phyloP scores from a whole-genome alignment of 2,329 filamentous ascomycete genomes.

The Periconia sp. region DNA sequence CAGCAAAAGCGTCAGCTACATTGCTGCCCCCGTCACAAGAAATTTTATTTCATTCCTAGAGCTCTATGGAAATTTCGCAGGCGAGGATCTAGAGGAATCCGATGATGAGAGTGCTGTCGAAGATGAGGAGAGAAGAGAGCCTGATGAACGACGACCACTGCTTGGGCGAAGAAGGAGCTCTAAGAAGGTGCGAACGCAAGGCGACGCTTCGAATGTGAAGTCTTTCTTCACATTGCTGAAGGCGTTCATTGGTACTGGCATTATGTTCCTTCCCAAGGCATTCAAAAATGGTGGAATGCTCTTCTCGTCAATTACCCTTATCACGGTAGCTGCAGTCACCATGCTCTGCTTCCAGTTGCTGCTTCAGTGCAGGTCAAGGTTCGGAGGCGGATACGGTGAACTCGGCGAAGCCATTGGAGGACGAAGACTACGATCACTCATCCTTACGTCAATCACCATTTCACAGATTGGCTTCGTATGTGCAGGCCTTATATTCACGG shows the following conservation, averaged over 20 bases:
- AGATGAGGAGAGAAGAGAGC: slow-evolving; percentile 58
- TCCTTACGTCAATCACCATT: slow-evolving; percentile 72
- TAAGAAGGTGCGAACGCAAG: slow-evolving; percentile 53
- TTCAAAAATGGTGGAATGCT: slow-evolving; percentile 79
- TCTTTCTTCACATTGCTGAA: slow-evolving; percentile 81
- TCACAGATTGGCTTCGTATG: slow-evolving; percentile 82
- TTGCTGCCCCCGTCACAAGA: slow-evolving; percentile 64
- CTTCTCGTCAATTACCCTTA: slow-evolving; percentile 73
- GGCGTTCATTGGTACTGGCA: slow-evolving; percentile 79
- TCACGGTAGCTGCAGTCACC: slow-evolving; percentile 69
- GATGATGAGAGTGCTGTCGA: slow-evolving; percentile 63
- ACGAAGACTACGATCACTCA: slow-evolving; percentile 66
- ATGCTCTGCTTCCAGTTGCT: slow-evolving; percentile 76
- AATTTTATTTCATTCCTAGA: slow-evolving; percentile 80
- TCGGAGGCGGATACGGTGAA: slow-evolving; percentile 77
- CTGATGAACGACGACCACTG: slow-evolving; percentile 65
- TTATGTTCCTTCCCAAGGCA: slow-evolving; percentile 81
- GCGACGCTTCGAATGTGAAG: slow-evolving; percentile 71
- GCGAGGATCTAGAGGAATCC: slow-evolving; percentile 68
- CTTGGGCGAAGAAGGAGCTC: slow-evolving; percentile 63
- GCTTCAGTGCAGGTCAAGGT: slow-evolving; percentile 67
- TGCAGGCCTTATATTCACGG: slow-evolving; percentile 77
- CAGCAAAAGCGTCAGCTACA: slow-evolving; percentile 47
- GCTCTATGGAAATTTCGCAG: slow-evolving; percentile 77
- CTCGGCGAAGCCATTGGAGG: slow-evolving; percentile 72